Conservation (phyloP, 2,329 filamentous ascomycete species). For the Colletotrichum australisinense region DNA sequence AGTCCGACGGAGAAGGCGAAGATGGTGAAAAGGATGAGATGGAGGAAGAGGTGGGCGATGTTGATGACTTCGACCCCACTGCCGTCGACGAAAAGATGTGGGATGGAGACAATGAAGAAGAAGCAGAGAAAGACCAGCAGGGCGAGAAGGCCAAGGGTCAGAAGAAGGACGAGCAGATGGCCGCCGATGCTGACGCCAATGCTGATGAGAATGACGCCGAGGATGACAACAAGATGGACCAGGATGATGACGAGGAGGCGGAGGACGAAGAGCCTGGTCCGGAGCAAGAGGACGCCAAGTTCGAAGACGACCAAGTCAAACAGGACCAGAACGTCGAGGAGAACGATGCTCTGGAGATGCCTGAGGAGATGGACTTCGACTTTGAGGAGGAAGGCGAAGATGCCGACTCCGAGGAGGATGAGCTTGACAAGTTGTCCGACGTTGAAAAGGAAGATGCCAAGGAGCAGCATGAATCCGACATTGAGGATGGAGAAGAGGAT, state of each 20-base stretch:
- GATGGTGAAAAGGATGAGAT: conserved; percentile 79
- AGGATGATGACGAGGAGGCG: conserved; percentile 53
- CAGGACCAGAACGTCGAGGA: conserved; percentile 84
- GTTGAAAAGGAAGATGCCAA: conserved; percentile 53
- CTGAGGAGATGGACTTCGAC: conserved; percentile 89
- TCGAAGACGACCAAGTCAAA: conserved; percentile 66
- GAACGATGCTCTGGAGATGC: conserved; percentile 83
- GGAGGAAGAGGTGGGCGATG: conserved; percentile 90
- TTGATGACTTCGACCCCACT: conserved; percentile 89
- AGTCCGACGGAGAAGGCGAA: conserved; percentile 71
- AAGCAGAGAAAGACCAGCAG: conserved; percentile 82
- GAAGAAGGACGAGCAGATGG: conserved; percentile 71
- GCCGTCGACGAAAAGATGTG: conserved; percentile 99
- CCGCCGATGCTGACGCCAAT: conserved; percentile 68
- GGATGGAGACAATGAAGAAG: conserved; percentile 83
- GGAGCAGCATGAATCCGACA: conserved; percentile 52
- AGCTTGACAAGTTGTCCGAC: conserved; percentile 69
- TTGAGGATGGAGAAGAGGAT: conserved; percentile 46
- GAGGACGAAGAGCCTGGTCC: conserved; percentile 71
- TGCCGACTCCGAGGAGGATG: conserved; percentile 64
- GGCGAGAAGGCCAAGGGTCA: conserved; percentile 78
- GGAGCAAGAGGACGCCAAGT: conserved; percentile 66
- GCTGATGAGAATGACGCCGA: conserved; percentile 53
- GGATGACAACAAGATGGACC: conserved; percentile 54
- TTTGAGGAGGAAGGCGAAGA: conserved; percentile 77